phyloP scores from a whole-genome alignment of 2,329 filamentous ascomycete genomes.

The Lachnellula willkommii region DNA sequence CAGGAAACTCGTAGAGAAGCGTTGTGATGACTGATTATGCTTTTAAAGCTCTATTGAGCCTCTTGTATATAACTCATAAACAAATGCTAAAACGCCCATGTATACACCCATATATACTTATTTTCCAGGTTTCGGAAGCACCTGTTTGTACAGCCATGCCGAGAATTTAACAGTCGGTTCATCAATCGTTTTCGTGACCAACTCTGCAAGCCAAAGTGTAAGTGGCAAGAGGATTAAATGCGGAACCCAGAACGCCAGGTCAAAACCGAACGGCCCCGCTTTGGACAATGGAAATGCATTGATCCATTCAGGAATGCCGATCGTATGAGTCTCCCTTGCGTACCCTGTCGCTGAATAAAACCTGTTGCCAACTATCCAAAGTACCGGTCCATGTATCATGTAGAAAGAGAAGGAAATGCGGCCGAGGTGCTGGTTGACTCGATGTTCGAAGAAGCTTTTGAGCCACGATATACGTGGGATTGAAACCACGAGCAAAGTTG shows the following conservation, averaged over 20 bases:
- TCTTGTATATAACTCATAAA: background rate
- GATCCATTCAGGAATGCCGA: slow-evolving; percentile 52
- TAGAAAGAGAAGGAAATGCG: slow-evolving; percentile 59
- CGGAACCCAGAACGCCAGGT: slow-evolving; percentile 53
- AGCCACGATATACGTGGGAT: slow-evolving; percentile 54
- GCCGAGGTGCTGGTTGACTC: slow-evolving; percentile 57
- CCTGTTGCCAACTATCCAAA: slow-evolving; percentile 56
- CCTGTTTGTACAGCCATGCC: slow-evolving; percentile 50
- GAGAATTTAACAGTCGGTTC: slow-evolving; percentile 55
- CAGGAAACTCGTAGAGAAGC: background rate
- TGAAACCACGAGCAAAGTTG: slow-evolving; percentile 50
- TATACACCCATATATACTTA: background rate
- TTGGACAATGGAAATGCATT: slow-evolving; percentile 50
- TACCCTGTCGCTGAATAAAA: slow-evolving; percentile 59
- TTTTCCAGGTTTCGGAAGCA: slow-evolving; percentile 23
- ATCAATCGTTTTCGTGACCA: slow-evolving; percentile 52
- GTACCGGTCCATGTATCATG: slow-evolving; percentile 57
- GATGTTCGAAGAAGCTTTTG: slow-evolving; percentile 52
- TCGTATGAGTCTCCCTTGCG: slow-evolving; percentile 41
- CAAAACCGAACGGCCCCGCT: slow-evolving; percentile 54
- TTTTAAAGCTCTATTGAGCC: background rate
- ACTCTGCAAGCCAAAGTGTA: slow-evolving; percentile 53
- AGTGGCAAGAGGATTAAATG: slow-evolving; percentile 56
- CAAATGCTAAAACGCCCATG: background rate
- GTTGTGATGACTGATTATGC: background rate